These are phyloP conservation scores for Epichloe typhina DNA, from an alignment of 2,329 filamentous ascomycete species.

Conservation along the genomic window DNA sequence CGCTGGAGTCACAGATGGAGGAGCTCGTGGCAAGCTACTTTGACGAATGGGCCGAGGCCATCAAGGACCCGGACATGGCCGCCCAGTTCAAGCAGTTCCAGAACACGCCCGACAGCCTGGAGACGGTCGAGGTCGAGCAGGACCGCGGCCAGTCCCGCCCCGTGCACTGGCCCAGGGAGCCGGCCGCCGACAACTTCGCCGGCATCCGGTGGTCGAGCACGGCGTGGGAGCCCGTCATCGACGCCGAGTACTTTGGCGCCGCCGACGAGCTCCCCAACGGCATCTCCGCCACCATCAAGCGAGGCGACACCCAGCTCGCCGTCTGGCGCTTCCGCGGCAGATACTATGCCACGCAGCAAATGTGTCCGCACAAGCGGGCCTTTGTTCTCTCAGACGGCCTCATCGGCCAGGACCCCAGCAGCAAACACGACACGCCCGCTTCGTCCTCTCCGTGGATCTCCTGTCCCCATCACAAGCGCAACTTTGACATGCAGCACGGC, in stretches of 20 bases:
- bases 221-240: constrained; percentile 69
- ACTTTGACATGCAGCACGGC: constrained; percentile 64
- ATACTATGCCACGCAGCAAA: constrained; percentile 81
- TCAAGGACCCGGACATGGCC: constrained; percentile 53
- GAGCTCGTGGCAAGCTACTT: constrained; percentile 74
- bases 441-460: constrained; percentile 56
- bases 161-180: constrained; percentile 63
- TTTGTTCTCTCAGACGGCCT: constrained; percentile 83
- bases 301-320: constrained; percentile 79
- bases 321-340: constrained; percentile 71
- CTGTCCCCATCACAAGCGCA: constrained; percentile 82
- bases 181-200: constrained; percentile 58
- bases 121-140: constrained; percentile 54
- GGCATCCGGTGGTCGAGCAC: constrained; percentile 48
- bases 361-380: constrained; percentile 86
- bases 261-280: constrained; percentile 54
- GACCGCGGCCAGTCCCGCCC: constrained; percentile 66
- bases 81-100: constrained; percentile 70
- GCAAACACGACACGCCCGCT: constrained; percentile 14
- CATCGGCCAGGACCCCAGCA: constrained; percentile 49
- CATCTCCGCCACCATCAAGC: constrained; percentile 65
- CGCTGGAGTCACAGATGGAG: constrained; percentile 79
- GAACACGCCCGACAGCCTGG: constrained; percentile 61
- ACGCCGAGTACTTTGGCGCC: constrained; percentile 52
- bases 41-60: constrained; percentile 81